Percentiles rank a stretch among this genome's conserved stretches.
These are phyloP conservation scores for Metarhizium sp. DNA, from an alignment of 2,329 filamentous ascomycete species.

Conservation along the genomic window DNA sequence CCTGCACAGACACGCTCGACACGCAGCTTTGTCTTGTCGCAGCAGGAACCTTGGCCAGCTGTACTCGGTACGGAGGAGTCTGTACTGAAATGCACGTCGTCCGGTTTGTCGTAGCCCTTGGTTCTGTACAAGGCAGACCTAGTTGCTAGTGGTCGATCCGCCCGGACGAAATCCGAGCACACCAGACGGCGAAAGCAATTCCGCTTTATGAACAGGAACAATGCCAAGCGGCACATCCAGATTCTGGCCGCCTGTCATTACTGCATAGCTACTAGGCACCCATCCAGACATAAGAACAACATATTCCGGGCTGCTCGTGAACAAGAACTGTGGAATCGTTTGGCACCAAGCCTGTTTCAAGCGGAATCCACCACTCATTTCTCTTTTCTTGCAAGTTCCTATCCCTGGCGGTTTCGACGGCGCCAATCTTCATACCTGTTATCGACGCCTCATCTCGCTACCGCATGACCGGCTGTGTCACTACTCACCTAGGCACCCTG, in stretches of 20 bases:
- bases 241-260: background rate
- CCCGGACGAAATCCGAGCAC: conserved; percentile 3
- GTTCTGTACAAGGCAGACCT: background rate
- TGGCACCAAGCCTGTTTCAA: background rate
- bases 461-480: background rate
- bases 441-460: conserved; percentile 1
- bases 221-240: background rate
- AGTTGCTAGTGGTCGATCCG: background rate
- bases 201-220: background rate
- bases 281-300: background rate
- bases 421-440: background rate
- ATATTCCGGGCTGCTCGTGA: background rate
- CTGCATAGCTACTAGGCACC: background rate
- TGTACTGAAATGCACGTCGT: background rate
- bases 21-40: background rate
- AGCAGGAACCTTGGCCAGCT: background rate
- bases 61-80: too few relatives aligned
- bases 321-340: too few relatives aligned
- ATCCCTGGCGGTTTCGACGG: background rate
- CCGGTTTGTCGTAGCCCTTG: too few relatives aligned
- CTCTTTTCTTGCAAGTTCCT: background rate
- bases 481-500: background rate
- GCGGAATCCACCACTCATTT: background rate
- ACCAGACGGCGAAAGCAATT: background rate
- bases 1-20: background rate